Conservation (phyloP, 2,329 filamentous ascomycete genomes). For the Fusarium sp. region DNA sequence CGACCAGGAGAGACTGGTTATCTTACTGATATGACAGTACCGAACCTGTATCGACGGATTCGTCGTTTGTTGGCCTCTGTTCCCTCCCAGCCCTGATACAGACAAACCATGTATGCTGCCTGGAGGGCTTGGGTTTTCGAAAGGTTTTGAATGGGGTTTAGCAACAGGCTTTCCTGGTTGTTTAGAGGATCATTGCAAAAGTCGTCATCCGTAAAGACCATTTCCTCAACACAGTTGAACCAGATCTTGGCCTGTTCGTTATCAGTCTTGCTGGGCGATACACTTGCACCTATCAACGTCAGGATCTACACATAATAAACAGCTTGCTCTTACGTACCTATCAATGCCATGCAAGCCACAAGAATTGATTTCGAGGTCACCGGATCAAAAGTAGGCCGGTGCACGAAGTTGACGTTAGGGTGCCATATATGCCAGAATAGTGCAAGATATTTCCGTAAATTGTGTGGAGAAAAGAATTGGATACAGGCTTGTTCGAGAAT, state of each 20-base stretch:
- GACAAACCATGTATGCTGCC: background rate
- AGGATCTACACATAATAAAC: rapidly evolving
- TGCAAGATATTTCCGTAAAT: background rate
- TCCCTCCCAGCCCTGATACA: slow-evolving; percentile 1
- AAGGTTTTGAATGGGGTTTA: rapidly evolving
- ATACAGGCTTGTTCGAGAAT: background rate
- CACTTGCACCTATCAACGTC: background rate
- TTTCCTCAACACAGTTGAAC: background rate
- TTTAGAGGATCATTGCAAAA: background rate
- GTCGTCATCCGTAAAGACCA: background rate
- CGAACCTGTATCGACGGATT: background rate
- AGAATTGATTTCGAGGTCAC: background rate
- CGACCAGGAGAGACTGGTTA: rapidly evolving
- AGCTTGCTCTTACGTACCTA: background rate
- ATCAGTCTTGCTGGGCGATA: background rate
- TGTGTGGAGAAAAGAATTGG: background rate
- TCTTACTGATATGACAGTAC: background rate
- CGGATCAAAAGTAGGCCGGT: background rate
- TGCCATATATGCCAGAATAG: slow-evolving; percentile 9
- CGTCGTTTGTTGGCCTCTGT: background rate
- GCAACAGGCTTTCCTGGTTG: rapidly evolving
- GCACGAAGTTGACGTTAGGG: background rate
- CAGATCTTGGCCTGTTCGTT: background rate
- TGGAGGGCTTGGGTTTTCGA: background rate
- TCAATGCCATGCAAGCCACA: background rate